These are phyloP conservation scores for Cordyceps fumosorosea DNA, from an alignment of 2,329 filamentous ascomycete species.

Conservation along the genomic window DNA sequence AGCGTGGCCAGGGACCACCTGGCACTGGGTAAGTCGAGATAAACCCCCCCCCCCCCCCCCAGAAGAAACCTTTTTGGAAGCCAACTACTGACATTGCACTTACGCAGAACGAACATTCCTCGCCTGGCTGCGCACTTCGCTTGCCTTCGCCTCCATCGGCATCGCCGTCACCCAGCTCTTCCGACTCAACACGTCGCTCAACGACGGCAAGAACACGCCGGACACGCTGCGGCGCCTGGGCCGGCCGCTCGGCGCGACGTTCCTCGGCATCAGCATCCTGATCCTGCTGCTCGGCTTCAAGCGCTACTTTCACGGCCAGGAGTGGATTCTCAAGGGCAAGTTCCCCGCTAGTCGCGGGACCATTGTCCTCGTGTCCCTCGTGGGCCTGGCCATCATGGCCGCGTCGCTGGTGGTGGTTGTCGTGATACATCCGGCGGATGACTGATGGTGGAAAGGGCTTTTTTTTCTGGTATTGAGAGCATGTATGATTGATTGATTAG, in stretches of 20 bases:
- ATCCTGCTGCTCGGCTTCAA: slow-evolving; percentile 72
- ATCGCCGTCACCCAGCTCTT: slow-evolving; percentile 82
- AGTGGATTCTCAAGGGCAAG: slow-evolving; percentile 74
- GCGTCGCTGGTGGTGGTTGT: slow-evolving; percentile 54
- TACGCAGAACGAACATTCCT: slow-evolving; percentile 70
- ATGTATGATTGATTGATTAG: not conserved
- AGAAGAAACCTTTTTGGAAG: no score
- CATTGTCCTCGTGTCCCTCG: slow-evolving; percentile 60
- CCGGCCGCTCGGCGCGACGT: slow-evolving; percentile 69
- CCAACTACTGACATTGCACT: no score
- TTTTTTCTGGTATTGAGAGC: not conserved
- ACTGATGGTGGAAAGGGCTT: not conserved
- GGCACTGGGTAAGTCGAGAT: slow-evolving; percentile 57
- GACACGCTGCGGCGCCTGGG: slow-evolving; percentile 55
- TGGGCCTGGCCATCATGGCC: slow-evolving; percentile 58
- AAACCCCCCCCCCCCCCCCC: not conserved
- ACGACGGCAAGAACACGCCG: slow-evolving; percentile 26
- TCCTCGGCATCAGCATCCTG: slow-evolving; percentile 68
- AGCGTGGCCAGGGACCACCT: slow-evolving; percentile 78
- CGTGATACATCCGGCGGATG: slow-evolving; percentile 38
- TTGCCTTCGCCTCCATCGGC: slow-evolving; percentile 76
- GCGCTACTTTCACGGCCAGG: slow-evolving; percentile 69
- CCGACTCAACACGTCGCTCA: slow-evolving; percentile 65
- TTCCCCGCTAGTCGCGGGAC: slow-evolving; percentile 74
- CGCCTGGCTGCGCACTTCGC: slow-evolving; percentile 75